These are phyloP conservation scores for Juncus inflexus DNA, from an alignment of 176 grass and related monocot genomes.

Conservation along the genomic window DNA sequence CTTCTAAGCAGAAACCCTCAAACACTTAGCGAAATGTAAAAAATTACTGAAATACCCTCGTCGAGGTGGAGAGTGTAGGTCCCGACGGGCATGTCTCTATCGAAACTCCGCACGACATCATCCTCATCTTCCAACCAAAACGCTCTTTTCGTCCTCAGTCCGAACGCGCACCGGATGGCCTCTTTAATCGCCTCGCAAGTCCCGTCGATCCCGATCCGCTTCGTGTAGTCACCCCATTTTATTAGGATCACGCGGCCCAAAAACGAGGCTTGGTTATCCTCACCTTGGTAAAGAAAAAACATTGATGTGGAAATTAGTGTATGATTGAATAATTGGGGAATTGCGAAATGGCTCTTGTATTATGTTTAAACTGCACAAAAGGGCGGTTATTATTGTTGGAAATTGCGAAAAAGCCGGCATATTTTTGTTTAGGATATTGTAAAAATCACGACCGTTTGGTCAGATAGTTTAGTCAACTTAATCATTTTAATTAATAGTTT, in stretches of 20 bases:
- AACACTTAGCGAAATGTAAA: constrained; percentile 83
- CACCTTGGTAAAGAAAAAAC: constrained; percentile 30
- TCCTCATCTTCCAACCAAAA: constrained; percentile 99
- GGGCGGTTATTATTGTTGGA: too few relatives aligned
- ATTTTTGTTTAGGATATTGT: too few relatives aligned
- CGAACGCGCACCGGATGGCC: constrained; percentile 88
- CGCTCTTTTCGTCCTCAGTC: constrained; percentile 81
- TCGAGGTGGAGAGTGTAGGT: constrained; percentile 94
- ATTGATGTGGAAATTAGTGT: too few relatives aligned
- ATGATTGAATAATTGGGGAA: too few relatives aligned
- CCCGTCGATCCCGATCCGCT: constrained; percentile 95
- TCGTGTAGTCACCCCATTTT: constrained; percentile 90
- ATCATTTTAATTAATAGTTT: too few relatives aligned
- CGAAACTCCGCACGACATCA: constrained; percentile 74
- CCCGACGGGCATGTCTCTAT: constrained; percentile 88
- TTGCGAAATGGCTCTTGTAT: too few relatives aligned
- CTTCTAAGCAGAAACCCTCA: too few relatives aligned
- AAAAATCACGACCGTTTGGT: too few relatives aligned
- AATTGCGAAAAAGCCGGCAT: too few relatives aligned
- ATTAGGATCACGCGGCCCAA: constrained; percentile 87
- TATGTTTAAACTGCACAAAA: too few relatives aligned
- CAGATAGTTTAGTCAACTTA: too few relatives aligned
- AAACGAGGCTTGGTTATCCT: constrained; percentile 57
- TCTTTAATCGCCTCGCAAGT: constrained; percentile 69
- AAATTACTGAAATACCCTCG: constrained; percentile 16